Base-by-base conservation (phyloP, 2,329 filamentous ascomycete species). In the Colletotrichum scovillei region DNA sequence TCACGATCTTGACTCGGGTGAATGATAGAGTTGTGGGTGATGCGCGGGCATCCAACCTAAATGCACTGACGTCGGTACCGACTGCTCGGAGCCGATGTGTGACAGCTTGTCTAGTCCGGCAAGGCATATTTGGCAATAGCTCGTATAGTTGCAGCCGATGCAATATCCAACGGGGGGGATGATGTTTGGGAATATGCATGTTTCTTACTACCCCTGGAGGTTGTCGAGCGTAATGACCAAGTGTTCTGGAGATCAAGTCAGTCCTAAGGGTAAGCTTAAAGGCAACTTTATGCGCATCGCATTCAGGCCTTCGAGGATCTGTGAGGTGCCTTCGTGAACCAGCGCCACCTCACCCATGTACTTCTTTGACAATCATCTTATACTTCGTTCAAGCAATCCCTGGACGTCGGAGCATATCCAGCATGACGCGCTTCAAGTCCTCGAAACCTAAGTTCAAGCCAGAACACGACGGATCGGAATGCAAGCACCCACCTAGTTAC, bases 161-260 rank as follows among this genome's bases (percentile, higher is more conserved):
- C 32, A 35, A 8, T 35, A 24, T 49, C 9, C 4, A 4, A 22
- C 14, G 12, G 49, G 24, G 42, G 24, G 63, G 9, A 11, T n/a
- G 1, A 9, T 32, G 68, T 70, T 70, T 70, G 28, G 63, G 2
- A 60, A 14, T 60, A 67, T 67, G 68, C 68, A 71, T 32, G 63
- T 67, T 28, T 69, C 26, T 22, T 32, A 19, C 2, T 24, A 9
- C n/a, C 16, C 35, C 12, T 14, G 22, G 5, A 7, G 22, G 3
- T 63, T 9, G 16, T 30, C 24, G 26, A 49, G 5, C 22, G 59
- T 19, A 22, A 28, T 49, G 42, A 49, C 42, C 42, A 49, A n/a
- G 42, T 14, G 19, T 28, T 24, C 8, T 8, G 46, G 42, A 32
- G 26, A 63, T 53, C 19, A 1, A 16, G 24, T 4, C 4, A 2